These are phyloP conservation scores for Nakazawaea sp. DNA, from an alignment of 805 yeast species.

Conservation along the genomic window DNA sequence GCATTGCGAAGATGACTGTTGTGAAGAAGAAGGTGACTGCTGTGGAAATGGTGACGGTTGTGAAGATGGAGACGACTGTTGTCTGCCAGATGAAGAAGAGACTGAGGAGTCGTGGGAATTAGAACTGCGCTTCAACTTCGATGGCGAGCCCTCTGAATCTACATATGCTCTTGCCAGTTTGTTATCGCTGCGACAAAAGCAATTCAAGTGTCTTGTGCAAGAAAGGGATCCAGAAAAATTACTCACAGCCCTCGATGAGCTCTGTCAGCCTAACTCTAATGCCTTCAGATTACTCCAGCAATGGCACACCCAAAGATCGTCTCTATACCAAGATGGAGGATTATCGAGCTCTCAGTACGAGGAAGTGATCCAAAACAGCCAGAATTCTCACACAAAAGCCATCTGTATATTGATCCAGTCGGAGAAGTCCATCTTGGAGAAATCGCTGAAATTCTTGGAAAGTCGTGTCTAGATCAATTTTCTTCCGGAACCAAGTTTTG, in stretches of 20 bases:
- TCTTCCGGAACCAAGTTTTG: too few relatives aligned
- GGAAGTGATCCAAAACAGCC: slow-evolving; percentile 7
- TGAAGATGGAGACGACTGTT: slow-evolving; percentile 15
- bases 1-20: slow-evolving; percentile 14
- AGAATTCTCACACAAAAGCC: slow-evolving; percentile 1
- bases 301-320: slow-evolving; percentile 15
- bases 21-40: slow-evolving; percentile 13
- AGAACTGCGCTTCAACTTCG: slow-evolving; percentile 28
- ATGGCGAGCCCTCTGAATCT: slow-evolving; percentile 39
- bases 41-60: slow-evolving; percentile 16
- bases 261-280: slow-evolving; percentile 11
- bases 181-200: slow-evolving; percentile 21
- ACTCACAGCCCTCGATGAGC: background rate
- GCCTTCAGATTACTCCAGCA: slow-evolving; percentile 13
- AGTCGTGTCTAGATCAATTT: slow-evolving; percentile 7
- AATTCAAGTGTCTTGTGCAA: slow-evolving; percentile 19
- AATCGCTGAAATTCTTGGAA: background rate
- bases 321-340: slow-evolving; percentile 11
- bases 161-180: slow-evolving; percentile 35
- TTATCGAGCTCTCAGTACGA: slow-evolving; percentile 13
- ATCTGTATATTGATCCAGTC: slow-evolving; percentile 8
- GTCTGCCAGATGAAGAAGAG: slow-evolving; percentile 21
- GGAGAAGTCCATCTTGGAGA: slow-evolving; percentile 13
- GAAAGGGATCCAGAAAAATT: slow-evolving; percentile 6
- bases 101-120: slow-evolving; percentile 37